Percentiles rank a stretch among this genome's conserved stretches.
Conservation (phyloP, 2,329 filamentous ascomycete genomes). For the Verticillium isaacii region DNA sequence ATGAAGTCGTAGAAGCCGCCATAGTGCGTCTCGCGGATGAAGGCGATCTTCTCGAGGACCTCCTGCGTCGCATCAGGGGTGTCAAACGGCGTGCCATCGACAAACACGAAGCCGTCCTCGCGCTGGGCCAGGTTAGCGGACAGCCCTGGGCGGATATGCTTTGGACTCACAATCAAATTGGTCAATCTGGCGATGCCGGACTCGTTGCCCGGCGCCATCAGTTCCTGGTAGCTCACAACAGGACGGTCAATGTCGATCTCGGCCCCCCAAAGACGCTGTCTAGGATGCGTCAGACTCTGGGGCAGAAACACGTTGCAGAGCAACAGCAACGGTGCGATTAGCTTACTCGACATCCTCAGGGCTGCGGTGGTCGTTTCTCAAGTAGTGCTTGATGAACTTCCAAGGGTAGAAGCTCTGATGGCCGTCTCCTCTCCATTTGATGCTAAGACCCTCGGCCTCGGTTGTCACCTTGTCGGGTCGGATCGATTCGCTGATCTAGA, state of each 20-base stretch:
- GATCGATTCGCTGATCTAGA: constrained; percentile 26
- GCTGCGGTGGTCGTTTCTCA: constrained; percentile 23
- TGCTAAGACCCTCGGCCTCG: constrained; percentile 22
- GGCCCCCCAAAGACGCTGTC: constrained; percentile 21
- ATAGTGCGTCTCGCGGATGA: constrained; percentile 88
- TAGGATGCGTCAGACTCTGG: constrained; percentile 6
- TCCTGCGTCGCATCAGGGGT: constrained; percentile 65
- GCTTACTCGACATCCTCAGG: constrained; percentile 28
- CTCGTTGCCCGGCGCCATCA: constrained; percentile 49
- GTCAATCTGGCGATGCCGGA: constrained; percentile 57
- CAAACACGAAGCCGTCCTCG: constrained; percentile 70
- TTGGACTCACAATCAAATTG: constrained; percentile 52
- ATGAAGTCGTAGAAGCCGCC: constrained; percentile 79
- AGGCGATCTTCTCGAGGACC: constrained; percentile 77
- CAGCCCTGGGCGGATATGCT: background rate
- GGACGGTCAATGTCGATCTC: constrained; percentile 44
- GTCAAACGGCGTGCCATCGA: constrained; percentile 61
- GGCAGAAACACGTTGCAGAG: background rate
- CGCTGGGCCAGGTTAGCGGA: constrained; percentile 39
- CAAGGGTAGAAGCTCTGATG: constrained; percentile 66
- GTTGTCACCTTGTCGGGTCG: constrained; percentile 20
- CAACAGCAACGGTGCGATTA: background rate
- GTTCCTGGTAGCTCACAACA: constrained; percentile 52
- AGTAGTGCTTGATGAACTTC: constrained; percentile 53
- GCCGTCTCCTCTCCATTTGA: constrained; percentile 51